Evolutionary conservation across 352 stramenopile genomes (phyloP), one percentile per base, ranked within the genome.

Genomic region (Pythium angustatum): DNA sequence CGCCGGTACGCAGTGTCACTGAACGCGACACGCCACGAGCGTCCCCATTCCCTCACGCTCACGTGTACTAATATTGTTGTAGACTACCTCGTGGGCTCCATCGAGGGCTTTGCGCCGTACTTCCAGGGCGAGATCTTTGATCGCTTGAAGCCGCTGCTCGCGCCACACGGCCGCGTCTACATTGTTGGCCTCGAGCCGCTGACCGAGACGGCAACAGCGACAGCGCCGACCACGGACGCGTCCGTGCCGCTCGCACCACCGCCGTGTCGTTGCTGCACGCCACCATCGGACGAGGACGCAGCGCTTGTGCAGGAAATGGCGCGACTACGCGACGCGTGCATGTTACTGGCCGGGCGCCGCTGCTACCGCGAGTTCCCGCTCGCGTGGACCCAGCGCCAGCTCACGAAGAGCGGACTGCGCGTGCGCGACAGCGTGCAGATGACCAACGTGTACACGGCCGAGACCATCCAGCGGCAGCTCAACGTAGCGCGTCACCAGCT

Each of bases 31-130:
- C n/a, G n/a, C n/a, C n/a, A n/a, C n/a, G n/a, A n/a, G n/a, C n/a
- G n/a, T n/a, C n/a, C n/a, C n/a, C n/a, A n/a, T n/a, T n/a, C n/a
- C n/a, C n/a, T n/a, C n/a, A n/a, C n/a, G n/a, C n/a, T n/a, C n/a
- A n/a, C n/a, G n/a, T n/a, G n/a, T n/a, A n/a, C n/a, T n/a, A n/a
- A n/a, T n/a, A n/a, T n/a, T n/a, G n/a, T n/a, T n/a, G n/a, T 33
- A 68, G 88, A 96, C 64, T 96, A 96, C 69, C 73, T 96, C 11
- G 81, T 96, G 30, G 88, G 88, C 21, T 88, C 88, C 0, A 92
- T 96, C 62, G 88, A 95, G 69, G 88, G 86, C 43, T 94, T 95
- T 56, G 80, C 73, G 30, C 88, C 88, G 2, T 96, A 91, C 65
- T 84, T 86, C 57, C 88, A 96, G 72, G 86, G 95, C 68, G 36